These are phyloP conservation scores for Chaetomiaceae sp. DNA, from an alignment of 2,329 filamentous ascomycete species.

Conservation along the genomic window DNA sequence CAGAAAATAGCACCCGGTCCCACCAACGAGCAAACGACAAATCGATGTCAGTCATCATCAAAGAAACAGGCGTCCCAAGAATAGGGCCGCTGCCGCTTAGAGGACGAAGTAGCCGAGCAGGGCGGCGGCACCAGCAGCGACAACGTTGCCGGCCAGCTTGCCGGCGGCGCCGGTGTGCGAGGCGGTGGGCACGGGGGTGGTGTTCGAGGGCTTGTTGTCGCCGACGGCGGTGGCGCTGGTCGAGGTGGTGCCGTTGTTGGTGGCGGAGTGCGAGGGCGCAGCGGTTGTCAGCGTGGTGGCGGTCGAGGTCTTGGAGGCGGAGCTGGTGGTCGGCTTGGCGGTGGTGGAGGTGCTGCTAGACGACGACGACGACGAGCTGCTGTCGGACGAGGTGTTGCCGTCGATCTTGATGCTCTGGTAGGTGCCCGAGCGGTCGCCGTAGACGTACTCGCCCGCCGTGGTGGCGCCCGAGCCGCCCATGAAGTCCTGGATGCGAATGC, in stretches of 20 bases:
- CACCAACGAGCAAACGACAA: neutral
- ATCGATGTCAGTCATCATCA: neutral
- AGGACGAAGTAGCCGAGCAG: slow-evolving; percentile 24
- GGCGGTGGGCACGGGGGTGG: slow-evolving; percentile 11
- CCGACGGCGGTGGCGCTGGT: slow-evolving; percentile 10
- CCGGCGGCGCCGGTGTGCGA: slow-evolving; percentile 20
- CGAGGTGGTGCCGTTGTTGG: slow-evolving; percentile 11
- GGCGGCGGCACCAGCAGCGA: slow-evolving; percentile 22
- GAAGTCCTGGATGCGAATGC: slow-evolving; percentile 48
- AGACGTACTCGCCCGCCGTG: slow-evolving; percentile 49
- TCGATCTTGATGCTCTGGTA: slow-evolving; percentile 47
- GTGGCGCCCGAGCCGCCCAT: slow-evolving; percentile 43
- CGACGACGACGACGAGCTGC: slow-evolving; percentile 16
- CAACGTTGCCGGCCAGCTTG: slow-evolving; percentile 21
- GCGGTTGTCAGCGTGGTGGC: slow-evolving; percentile 21
- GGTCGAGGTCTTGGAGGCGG: slow-evolving; percentile 23
- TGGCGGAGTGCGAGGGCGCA: slow-evolving; percentile 14
- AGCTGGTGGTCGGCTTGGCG: slow-evolving; percentile 22
- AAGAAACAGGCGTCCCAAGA: neutral
- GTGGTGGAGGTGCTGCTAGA: slow-evolving; percentile 16
- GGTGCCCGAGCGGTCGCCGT: slow-evolving; percentile 42
- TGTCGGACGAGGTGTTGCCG: slow-evolving; percentile 30
- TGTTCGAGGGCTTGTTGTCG: slow-evolving; percentile 9
- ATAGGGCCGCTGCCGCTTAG: slow-evolving; percentile 15
- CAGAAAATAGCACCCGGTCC: neutral